Conservation (phyloP, 2,329 filamentous ascomycete genomes). For the Ceratocystis alfenasii region DNA sequence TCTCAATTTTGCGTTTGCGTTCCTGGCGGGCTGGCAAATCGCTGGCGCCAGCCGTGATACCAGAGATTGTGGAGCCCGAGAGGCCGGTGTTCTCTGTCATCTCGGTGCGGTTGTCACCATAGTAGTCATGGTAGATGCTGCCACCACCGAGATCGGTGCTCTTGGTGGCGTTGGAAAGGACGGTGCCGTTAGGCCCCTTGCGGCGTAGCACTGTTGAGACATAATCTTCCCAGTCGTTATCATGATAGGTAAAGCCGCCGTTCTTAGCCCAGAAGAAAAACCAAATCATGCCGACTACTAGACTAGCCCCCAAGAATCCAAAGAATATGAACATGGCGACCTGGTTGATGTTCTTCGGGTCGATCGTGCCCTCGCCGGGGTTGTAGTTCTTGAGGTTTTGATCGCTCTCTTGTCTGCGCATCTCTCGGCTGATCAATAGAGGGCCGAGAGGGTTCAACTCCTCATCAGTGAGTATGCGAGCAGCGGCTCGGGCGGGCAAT, state of each 20-base stretch:
- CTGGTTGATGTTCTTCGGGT: slow-evolving; percentile 48
- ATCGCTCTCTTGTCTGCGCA: slow-evolving; percentile 33
- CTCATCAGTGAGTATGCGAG: slow-evolving; percentile 11
- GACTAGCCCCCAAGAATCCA: slow-evolving; percentile 64
- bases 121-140: slow-evolving; percentile 66
- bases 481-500: background rate
- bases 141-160: slow-evolving; percentile 79
- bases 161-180: slow-evolving; percentile 69
- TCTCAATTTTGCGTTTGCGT: slow-evolving; percentile 42
- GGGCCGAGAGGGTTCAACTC: slow-evolving; percentile 28
- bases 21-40: slow-evolving; percentile 45
- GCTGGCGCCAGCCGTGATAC: slow-evolving; percentile 45
- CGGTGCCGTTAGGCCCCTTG: slow-evolving; percentile 77
- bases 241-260: slow-evolving; percentile 76
- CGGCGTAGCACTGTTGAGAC: slow-evolving; percentile 85
- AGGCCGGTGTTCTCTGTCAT: slow-evolving; percentile 37
- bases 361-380: slow-evolving; percentile 39
- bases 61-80: slow-evolving; percentile 32
- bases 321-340: slow-evolving; percentile 73
- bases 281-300: slow-evolving; percentile 72
- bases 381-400: slow-evolving; percentile 29
- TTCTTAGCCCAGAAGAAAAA: slow-evolving; percentile 99
- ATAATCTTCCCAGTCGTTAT: slow-evolving; percentile 96
- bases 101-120: slow-evolving; percentile 38
- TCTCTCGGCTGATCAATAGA: slow-evolving; percentile 34